These are phyloP conservation scores for Cystobasidiaceae sp. DNA, from an alignment of 1,284 basidiomycete genomes.

Conservation along the genomic window DNA sequence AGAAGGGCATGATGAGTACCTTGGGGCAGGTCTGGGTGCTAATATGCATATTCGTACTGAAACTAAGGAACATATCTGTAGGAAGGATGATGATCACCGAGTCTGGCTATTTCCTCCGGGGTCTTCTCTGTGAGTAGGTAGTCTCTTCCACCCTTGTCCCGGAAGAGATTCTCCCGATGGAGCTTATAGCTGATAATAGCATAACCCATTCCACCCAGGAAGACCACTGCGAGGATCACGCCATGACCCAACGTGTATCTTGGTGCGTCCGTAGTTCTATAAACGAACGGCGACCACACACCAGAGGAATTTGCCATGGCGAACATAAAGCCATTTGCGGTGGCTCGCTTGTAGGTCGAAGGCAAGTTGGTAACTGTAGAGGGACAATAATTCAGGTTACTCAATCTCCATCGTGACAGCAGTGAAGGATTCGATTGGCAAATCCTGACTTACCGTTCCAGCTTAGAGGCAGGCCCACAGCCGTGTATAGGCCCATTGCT, in stretches of 20 bases:
- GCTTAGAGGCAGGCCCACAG: neutral
- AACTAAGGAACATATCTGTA: neutral
- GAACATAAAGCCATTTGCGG: neutral
- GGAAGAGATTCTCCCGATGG: neutral
- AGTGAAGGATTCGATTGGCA: neutral
- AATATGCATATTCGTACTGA: too few species aligned
- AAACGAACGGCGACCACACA: neutral
- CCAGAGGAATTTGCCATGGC: neutral
- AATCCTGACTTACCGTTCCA: neutral
- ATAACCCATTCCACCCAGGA: neutral
- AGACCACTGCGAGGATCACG: neutral
- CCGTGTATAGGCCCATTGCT: neutral
- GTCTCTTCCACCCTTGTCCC: neutral
- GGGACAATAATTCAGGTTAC: too few species aligned
- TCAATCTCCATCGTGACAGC: too few species aligned
- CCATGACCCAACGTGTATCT: neutral
- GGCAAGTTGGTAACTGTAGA: neutral
- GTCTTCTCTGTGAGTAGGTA: neutral
- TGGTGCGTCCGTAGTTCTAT: neutral
- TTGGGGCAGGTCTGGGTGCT: too few species aligned
- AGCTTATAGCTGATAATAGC: conserved; percentile 1
- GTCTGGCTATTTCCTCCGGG: neutral
- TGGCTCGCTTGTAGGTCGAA: neutral
- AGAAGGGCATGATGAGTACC: too few species aligned
- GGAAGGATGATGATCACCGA: neutral